Evolutionary conservation across 371 early-diverging fungal species (phyloP).

Genomic region (Circinella minor): DNA sequence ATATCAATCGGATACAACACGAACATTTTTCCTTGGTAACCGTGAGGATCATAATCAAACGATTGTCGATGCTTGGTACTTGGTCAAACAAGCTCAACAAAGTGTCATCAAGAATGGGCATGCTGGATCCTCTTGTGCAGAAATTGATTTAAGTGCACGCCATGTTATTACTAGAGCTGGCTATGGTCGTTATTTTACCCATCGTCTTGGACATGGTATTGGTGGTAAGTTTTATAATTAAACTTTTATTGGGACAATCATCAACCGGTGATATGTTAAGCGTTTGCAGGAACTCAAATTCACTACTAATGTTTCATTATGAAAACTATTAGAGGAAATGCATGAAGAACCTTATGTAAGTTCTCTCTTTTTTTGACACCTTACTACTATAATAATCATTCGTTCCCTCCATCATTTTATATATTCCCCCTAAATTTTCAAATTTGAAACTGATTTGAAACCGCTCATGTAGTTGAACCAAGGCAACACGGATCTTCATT

Average conservation of each 20-base stretch:
- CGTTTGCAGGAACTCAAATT: too few relatives aligned
- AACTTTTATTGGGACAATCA: too few relatives aligned
- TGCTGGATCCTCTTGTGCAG: conserved; percentile 42
- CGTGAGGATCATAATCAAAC: conserved; percentile 48
- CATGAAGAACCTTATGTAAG: conserved; percentile 63
- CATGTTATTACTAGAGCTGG: conserved; percentile 46
- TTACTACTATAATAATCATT: too few relatives aligned
- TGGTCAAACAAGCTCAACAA: conserved; percentile 55
- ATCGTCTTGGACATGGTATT: conserved; percentile 65
- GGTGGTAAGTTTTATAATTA: conserved; percentile 24
- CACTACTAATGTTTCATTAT: too few relatives aligned
- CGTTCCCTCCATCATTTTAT: too few relatives aligned
- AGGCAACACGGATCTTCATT: conserved; percentile 46
- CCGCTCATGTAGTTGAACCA: conserved; percentile 40
- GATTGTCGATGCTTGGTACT: conserved; percentile 58
- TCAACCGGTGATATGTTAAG: too few relatives aligned
- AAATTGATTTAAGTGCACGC: conserved; percentile 60
- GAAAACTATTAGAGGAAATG: conserved; percentile 36
- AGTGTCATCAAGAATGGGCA: conserved; percentile 40
- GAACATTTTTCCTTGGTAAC: conserved; percentile 54
- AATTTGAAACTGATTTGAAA: not conserved
- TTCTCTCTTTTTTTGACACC: not conserved
- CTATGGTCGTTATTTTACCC: conserved; percentile 56
- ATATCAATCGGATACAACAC: conserved; percentile 47
- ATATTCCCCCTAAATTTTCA: not conserved